A percentile compares a stretch with the other conserved stretches of the same genome.
These are phyloP conservation scores for Cajanus cajan DNA, from an alignment of 306 rosid genomes.

Conservation along the genomic window DNA sequence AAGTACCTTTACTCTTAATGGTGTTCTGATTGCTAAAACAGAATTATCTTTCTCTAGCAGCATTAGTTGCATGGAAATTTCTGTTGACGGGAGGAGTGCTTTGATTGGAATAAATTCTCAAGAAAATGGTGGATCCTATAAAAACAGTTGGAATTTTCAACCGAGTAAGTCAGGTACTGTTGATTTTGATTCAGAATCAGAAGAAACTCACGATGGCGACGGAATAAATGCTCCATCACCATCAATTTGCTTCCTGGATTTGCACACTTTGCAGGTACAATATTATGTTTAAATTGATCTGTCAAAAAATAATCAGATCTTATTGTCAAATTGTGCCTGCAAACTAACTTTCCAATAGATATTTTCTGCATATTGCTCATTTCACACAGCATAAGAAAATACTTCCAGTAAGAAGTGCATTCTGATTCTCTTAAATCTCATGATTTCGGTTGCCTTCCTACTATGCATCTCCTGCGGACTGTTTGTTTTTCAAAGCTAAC, in stretches of 20 bases:
- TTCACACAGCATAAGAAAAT: not conserved
- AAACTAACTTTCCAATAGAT: not conserved
- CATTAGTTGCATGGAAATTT: slow-evolving; percentile 87
- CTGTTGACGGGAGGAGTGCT: slow-evolving; percentile 82
- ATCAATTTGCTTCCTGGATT: slow-evolving; percentile 87
- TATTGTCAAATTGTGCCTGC: not conserved
- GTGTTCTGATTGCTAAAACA: slow-evolving; percentile 63
- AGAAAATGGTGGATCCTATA: slow-evolving; percentile 39
- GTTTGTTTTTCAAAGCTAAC: slow-evolving; percentile 20
- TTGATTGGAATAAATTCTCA: slow-evolving; percentile 65
- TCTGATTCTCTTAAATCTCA: slow-evolving; percentile 11
- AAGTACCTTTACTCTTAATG: slow-evolving; percentile 79
- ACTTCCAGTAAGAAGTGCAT: not conserved
- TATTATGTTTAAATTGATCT: slow-evolving; percentile 16
- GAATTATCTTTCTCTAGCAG: slow-evolving; percentile 56
- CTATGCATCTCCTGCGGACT: not conserved
- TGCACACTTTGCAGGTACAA: slow-evolving; percentile 81
- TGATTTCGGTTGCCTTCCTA: slow-evolving; percentile 3
- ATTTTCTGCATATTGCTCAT: not conserved
- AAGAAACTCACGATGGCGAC: slow-evolving; percentile 45
- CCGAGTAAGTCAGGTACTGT: slow-evolving; percentile 37
- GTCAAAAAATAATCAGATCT: slow-evolving; percentile 16
- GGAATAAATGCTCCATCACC: slow-evolving; percentile 66
- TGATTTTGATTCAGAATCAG: slow-evolving; percentile 41
- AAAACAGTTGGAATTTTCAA: slow-evolving; percentile 51